Evolutionary conservation across 148 eudicot genomes (phyloP).

Genomic region (Vaccinium macrocarpon): DNA sequence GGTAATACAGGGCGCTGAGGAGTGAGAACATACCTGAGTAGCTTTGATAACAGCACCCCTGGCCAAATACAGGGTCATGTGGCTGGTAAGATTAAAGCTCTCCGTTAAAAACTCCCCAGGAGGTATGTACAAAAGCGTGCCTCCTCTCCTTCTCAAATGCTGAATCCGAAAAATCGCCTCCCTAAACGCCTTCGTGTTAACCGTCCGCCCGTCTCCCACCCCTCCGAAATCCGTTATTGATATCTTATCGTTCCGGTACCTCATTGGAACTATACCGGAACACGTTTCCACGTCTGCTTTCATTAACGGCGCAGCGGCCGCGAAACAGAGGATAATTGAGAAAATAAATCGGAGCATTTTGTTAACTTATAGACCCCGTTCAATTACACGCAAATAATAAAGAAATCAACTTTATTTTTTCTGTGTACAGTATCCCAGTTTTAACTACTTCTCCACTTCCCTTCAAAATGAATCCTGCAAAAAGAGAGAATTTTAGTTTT

Average conservation of each 20-base stretch:
- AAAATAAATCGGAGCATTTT: constrained; percentile 24
- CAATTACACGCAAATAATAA: not conserved
- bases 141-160: constrained; percentile 60
- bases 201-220: constrained; percentile 75
- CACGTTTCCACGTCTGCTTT: constrained; percentile 50
- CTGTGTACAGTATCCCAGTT: not conserved
- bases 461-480: not conserved
- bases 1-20: too few species aligned
- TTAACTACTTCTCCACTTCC: not conserved
- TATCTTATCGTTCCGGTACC: constrained; percentile 52
- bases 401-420: too few species aligned
- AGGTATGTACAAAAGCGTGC: constrained; percentile 83
- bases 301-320: not conserved
- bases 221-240: constrained; percentile 83
- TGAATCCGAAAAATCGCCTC: constrained; percentile 68
- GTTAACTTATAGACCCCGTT: not conserved
- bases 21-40: constrained; percentile 51
- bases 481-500: not conserved
- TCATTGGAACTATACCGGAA: constrained; percentile 74
- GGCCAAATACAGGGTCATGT: constrained; percentile 88
- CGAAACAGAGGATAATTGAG: constrained; percentile 18
- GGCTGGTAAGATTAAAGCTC: constrained; percentile 79
- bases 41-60: constrained; percentile 83
- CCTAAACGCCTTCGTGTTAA: constrained; percentile 78
- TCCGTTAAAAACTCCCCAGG: constrained; percentile 76